Base-by-base conservation (phyloP, 164 flowering plant genomes). In the Nymphaea colorata region DNA sequence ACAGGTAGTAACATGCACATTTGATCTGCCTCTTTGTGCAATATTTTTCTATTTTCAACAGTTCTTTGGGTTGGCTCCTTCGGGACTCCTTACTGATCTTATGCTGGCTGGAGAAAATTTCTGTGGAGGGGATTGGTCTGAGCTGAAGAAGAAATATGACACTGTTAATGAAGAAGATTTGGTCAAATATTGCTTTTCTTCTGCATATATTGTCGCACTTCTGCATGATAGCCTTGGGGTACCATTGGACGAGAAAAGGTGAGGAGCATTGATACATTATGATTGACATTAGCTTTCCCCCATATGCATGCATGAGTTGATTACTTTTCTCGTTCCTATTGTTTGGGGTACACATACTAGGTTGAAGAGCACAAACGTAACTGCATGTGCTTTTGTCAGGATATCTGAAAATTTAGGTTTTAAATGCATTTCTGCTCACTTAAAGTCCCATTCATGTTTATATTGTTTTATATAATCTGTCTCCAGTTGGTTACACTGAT, bases 121-220 rank as follows among this genome's bases (percentile, higher is more conserved):
- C 71, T 94, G 97, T 75, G 88, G 71, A 72, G 59, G 16, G 16
- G 89, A 87, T 60, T 88, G 95, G 97, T 80, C 83, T 42, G 74
- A 74, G 68, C 76, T 90, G 66, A 82, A 78, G 72, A 76, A 43
- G 70, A 85, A 79, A 68, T 73, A 90, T 73, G 70, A 67, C 15
- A 64, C 81, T 25, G 72, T 79, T 18, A 70, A 82, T 16, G 88
- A 83, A 44, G 98, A 88, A 71, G 96, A 88, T 74, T 76, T 91
- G 67, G 70, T 73, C 61, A 89, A 71, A 5, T 90, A 87, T 74
- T 94, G 99, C 76, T 94, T 94, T 80, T 91, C 98, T 66, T 90
- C 99, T 12, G 99, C 99, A 62, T 94, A 94, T 77, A 94, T 91
- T 66, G 87, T 91, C 63, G 96, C 99, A 66, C 71, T 91, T 43